Evolutionary conservation across 495 filamentous ascomycete genomes (phyloP), one percentile per base, ranked within the genome.

Genomic region (Paragyromitra xinjiangensis): DNA sequence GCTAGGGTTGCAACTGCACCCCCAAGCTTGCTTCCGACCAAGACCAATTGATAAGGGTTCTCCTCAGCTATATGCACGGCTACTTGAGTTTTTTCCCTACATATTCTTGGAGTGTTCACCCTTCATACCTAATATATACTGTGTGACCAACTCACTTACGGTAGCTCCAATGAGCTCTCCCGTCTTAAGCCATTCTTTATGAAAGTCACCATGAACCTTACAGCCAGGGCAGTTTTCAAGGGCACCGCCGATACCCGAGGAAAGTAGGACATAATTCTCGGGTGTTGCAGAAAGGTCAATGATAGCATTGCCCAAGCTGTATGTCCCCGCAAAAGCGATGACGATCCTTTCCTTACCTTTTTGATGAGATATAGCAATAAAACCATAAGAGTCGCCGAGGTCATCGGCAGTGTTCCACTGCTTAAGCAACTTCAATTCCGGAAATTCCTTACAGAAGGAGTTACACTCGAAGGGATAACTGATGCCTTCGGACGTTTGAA

Each of bases 381-480:
- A 77, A 14, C 74, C 74, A 48, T 55, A 64, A 59, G 69, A 73
- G 51, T 64, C 74, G 61, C 51, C 65, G 63, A 73, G 71, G 72
- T 66, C 51, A 50, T 59, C 59, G 19, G 39, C 63, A 26, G 51
- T 67, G 74, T 73, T 73, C 74, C 74, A 77, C 67, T 77, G 61
- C 69, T 65, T 66, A 11, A 77, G 16, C 26, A 77, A 24, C 19
- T 73, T 16, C 24, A 77, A 29, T 26, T 40, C 61, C 59, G 69
- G 69, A 29, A 77, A 77, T 51, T 77, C 74, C 11, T n/a, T 73
- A 40, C 74, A 77, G 51, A 73, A 77, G 8, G 74, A 77, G 59
- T 77, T 73, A 61, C 74, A 77, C 61, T 66, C 34, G 11, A 77
- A 77, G 8, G 74, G 74, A 19, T 77, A 62, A 16, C 12, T 66